Percentiles rank a stretch among this genome's conserved stretches.
Evolutionary conservation across 495 filamentous ascomycete genomes (phyloP).

Genomic region (Bacidia gigantensis): DNA sequence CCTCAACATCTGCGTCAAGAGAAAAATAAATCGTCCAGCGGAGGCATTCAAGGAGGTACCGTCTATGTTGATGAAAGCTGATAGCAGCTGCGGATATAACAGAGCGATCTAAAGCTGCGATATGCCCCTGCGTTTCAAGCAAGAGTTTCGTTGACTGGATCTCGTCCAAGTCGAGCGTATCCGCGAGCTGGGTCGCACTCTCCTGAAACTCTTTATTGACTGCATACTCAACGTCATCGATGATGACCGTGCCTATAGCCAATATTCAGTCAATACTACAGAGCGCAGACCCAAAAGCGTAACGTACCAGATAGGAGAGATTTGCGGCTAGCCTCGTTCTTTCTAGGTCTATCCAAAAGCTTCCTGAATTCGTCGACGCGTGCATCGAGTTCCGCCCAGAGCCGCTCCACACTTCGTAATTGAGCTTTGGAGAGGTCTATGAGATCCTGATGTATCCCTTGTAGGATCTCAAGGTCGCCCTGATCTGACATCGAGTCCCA

Average conservation of each 20-base stretch:
- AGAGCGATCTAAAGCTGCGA: conserved; percentile 50
- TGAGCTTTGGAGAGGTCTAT: conserved; percentile 47
- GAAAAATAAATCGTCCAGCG: conserved; percentile 57
- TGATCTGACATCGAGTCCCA: conserved; percentile 22
- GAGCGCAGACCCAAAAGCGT: conserved; percentile 19
- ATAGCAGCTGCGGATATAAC: conserved; percentile 61
- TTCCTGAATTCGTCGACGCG: conserved; percentile 59
- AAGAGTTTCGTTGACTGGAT: conserved; percentile 63
- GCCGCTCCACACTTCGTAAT: conserved; percentile 46
- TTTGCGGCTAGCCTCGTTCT: conserved; percentile 54
- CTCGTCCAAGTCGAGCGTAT: conserved; percentile 82
- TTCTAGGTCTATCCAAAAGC: conserved; percentile 60
- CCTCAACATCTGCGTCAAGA: conserved; percentile 41
- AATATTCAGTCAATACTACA: conserved; percentile 16
- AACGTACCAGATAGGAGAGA: conserved; percentile 39
- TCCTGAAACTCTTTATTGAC: conserved; percentile 81
- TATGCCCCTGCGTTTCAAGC: conserved; percentile 50
- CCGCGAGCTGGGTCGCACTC: conserved; percentile 61
- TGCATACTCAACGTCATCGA: conserved; percentile 59
- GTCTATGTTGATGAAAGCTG: conserved; percentile 68
- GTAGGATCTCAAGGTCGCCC: conserved; percentile 51
- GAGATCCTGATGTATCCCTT: conserved; percentile 67
- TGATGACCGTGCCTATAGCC: conserved; percentile 49
- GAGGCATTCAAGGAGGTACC: conserved; percentile 67
- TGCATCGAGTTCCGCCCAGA: conserved; percentile 52